These are phyloP conservation scores for Conoideocrella luteorostrata DNA, from an alignment of 2,329 filamentous ascomycete genomes.

Conservation along the genomic window DNA sequence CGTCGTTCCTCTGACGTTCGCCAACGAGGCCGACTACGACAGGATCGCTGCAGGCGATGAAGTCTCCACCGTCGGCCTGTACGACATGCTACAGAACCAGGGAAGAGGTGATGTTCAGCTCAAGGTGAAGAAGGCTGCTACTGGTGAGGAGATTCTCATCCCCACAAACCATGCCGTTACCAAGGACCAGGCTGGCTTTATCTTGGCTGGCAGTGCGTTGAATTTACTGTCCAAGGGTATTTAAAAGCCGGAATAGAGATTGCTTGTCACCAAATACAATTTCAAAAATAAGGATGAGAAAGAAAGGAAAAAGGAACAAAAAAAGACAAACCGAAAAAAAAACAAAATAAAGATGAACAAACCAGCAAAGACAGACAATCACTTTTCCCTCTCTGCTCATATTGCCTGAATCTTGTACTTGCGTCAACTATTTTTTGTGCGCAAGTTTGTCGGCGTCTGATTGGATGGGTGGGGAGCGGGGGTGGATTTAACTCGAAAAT, in stretches of 20 bases:
- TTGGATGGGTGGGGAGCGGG: too few relatives aligned
- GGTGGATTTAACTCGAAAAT: too few relatives aligned
- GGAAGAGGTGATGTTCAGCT: conserved; percentile 74
- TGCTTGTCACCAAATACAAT: too few relatives aligned
- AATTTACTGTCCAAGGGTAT: conserved; percentile 71
- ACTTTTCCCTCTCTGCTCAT: too few relatives aligned
- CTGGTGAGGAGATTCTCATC: conserved; percentile 61
- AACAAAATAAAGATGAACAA: too few relatives aligned
- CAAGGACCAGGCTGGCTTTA: conserved; percentile 84
- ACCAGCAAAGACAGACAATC: too few relatives aligned
- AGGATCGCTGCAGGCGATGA: conserved; percentile 74
- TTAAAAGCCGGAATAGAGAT: conserved; percentile 15
- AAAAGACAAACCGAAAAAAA: too few relatives aligned
- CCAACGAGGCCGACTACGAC: conserved; percentile 82
- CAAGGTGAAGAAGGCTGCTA: conserved; percentile 51
- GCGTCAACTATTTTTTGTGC: too few relatives aligned
- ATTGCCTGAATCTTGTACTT: too few relatives aligned
- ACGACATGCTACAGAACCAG: conserved; percentile 70
- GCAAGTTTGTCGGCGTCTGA: too few relatives aligned
- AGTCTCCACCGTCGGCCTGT: conserved; percentile 74
- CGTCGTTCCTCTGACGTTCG: conserved; percentile 89
- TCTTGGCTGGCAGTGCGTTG: conserved; percentile 87
- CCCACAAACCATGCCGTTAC: conserved; percentile 83
- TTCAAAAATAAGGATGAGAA: too few relatives aligned
- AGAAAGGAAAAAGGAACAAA: too few relatives aligned